Evolutionary conservation across 441 rosid species (phyloP).

Genomic region (Euphorbia schlechtendalii): DNA sequence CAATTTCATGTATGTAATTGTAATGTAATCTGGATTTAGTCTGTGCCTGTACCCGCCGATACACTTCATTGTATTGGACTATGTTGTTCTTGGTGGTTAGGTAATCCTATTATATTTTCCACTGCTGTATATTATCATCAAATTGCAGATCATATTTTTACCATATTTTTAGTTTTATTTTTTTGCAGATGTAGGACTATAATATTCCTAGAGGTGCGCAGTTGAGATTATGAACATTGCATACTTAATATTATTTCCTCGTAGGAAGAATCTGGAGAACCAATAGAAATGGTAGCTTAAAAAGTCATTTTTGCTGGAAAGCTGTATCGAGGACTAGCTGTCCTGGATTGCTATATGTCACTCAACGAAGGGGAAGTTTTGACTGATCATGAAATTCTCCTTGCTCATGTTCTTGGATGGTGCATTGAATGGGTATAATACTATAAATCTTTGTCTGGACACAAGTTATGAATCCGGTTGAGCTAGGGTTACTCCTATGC

Average conservation of each 20-base stretch:
- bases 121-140: neutral
- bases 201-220: too few species aligned
- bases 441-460: neutral
- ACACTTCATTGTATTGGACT: neutral
- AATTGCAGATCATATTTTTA: neutral
- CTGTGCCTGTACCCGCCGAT: neutral
- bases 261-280: neutral
- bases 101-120: neutral
- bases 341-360: constrained; percentile 38
- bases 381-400: constrained; percentile 33
- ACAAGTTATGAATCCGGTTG: neutral
- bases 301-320: constrained; percentile 27
- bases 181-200: constrained; percentile 49
- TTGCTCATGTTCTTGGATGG: constrained; percentile 45
- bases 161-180: neutral
- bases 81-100: neutral
- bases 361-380: constrained; percentile 34
- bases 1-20: neutral
- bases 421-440: constrained; percentile 57
- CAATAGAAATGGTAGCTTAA: neutral
- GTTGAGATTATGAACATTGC: constrained; percentile 36
- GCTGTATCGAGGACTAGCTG: constrained; percentile 39
- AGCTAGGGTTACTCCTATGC: neutral
- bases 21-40: neutral
- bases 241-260: neutral